Base-by-base conservation (phyloP, 2,329 filamentous ascomycete species). In the Apiospora pterosperma region DNA sequence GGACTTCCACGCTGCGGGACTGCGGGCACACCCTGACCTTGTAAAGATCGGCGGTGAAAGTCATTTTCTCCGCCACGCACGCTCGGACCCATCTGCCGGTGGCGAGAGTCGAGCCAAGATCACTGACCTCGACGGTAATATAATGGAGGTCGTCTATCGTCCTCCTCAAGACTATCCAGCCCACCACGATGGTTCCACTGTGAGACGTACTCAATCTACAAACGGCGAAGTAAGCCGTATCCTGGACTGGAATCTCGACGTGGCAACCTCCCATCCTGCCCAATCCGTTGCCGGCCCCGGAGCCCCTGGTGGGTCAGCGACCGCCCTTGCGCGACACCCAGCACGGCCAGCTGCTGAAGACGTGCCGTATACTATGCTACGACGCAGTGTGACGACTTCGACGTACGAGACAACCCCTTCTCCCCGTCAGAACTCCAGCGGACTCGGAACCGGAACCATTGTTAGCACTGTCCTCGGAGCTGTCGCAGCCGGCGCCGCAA, bases 71-170 rank as follows among this genome's bases (percentile, higher is more conserved):
- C 66, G 67, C 61, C 59, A 72, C 62, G 67, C 58, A 38, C 34
- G 34, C 23, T 21, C n/a, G 23, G 58, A 60, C 58, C 58, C 58
- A 38, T 36, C 58, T 23, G 23, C 34, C 58, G 72, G 72, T 73
- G 76, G 74, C 69, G 78, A 77, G 67, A 77, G 71, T 69, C 76
- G 72, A 79, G 85, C 77, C 81, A 87, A 80, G 83, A 88, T 93
- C 44, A 84, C 88, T 66, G 93, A 97, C 76, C 84, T 92, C 63
- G 92, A 97, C 79, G 92, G 92, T 61, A 96, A 97, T 79, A 91
- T 86, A 70, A 88, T 97, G 74, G 92, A 96, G 74, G 90, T 92
- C 36, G 87, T 94, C 61, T 91, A 88, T 75, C 81, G 82, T 10
- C 75, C 76, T 14, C 73, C 75, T 42, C 69, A 71, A 44, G 76